phyloP scores from a whole-genome alignment of 352 stramenopile species.

The Globisporangium viniferum region DNA sequence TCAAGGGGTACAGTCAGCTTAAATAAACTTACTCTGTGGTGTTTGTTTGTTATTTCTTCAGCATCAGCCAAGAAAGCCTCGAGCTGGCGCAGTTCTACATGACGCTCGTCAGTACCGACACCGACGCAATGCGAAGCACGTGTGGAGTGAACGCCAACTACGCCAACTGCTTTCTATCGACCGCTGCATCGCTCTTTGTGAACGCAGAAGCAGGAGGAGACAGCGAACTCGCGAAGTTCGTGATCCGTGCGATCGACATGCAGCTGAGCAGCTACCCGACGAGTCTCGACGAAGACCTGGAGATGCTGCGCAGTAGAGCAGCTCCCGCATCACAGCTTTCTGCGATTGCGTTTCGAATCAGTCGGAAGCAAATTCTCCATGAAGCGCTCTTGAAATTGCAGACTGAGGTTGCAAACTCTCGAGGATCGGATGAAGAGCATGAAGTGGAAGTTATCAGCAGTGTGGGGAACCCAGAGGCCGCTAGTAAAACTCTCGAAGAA shows the following conservation, averaged over 20 bases:
- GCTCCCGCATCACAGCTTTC: slow-evolving; percentile 5
- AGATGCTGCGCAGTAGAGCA: not conserved
- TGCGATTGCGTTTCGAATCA: slow-evolving; percentile 44
- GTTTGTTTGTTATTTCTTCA: not conserved
- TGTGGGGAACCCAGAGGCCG: not conserved
- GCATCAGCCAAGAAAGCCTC: slow-evolving; percentile 15
- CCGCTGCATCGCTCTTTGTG: slow-evolving; percentile 1
- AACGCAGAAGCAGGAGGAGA: slow-evolving; percentile 7
- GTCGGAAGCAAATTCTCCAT: slow-evolving; percentile 50
- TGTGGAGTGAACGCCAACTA: slow-evolving; percentile 27
- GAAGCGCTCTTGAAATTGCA: slow-evolving; percentile 20
- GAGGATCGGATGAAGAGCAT: not conserved
- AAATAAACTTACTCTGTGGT: not conserved
- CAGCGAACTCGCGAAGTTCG: slow-evolving; percentile 10
- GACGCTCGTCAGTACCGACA: slow-evolving; percentile 22
- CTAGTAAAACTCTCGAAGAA: not conserved
- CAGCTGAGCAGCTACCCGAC: slow-evolving; percentile 39
- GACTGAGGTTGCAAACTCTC: not conserved
- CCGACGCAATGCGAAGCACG: slow-evolving; percentile 8
- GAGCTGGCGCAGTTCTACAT: slow-evolving; percentile 33
- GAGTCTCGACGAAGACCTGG: slow-evolving; percentile 33
- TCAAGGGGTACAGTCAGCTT: too few relatives aligned
- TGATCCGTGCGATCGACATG: slow-evolving; percentile 10
- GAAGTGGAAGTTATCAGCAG: not conserved
- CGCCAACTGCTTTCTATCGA: slow-evolving; percentile 31